Conservation (phyloP, 768 basidiomycete species). For the Pleurotus eryngii region DNA sequence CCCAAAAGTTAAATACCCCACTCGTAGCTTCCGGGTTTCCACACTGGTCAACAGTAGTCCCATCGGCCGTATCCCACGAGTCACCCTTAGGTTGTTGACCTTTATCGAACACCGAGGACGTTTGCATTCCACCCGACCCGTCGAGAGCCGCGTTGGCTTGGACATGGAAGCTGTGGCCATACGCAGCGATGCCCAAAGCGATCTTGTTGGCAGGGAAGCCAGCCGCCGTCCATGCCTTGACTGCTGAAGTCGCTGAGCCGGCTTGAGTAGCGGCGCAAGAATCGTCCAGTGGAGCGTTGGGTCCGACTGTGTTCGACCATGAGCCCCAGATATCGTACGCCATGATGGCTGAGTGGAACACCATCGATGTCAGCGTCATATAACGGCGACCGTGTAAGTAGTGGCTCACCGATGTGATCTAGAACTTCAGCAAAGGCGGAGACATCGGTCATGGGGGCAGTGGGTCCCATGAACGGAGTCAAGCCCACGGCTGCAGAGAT, state of each 20-base stretch:
- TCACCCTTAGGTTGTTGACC: slow-evolving; percentile 53
- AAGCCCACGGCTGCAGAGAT: slow-evolving; percentile 47
- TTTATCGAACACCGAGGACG: slow-evolving; percentile 53
- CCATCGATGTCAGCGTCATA: neutral
- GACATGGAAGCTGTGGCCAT: slow-evolving; percentile 78
- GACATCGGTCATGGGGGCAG: slow-evolving; percentile 59
- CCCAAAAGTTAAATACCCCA: slow-evolving; percentile 65
- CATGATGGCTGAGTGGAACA: slow-evolving; percentile 39
- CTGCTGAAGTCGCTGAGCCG: slow-evolving; percentile 75
- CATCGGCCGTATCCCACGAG: slow-evolving; percentile 54
- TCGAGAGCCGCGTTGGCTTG: slow-evolving; percentile 39
- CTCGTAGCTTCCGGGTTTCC: slow-evolving; percentile 47
- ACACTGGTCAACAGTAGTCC: slow-evolving; percentile 46
- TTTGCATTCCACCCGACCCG: slow-evolving; percentile 26
- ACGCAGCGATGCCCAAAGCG: slow-evolving; percentile 79
- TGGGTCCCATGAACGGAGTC: slow-evolving; percentile 36
- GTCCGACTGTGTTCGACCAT: slow-evolving; percentile 66
- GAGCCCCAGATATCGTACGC: slow-evolving; percentile 70
- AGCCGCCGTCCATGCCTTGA: slow-evolving; percentile 69
- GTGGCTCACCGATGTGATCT: slow-evolving; percentile 29
- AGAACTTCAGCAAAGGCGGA: slow-evolving; percentile 69
- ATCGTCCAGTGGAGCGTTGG: slow-evolving; percentile 87
- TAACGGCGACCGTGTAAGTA: neutral
- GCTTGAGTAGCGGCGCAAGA: slow-evolving; percentile 64
- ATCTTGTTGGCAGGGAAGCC: slow-evolving; percentile 69